Percentiles rank a stretch among this genome's conserved stretches.
Conservation (phyloP, 768 basidiomycete genomes). For the Leccinum olivaceopallidum region DNA sequence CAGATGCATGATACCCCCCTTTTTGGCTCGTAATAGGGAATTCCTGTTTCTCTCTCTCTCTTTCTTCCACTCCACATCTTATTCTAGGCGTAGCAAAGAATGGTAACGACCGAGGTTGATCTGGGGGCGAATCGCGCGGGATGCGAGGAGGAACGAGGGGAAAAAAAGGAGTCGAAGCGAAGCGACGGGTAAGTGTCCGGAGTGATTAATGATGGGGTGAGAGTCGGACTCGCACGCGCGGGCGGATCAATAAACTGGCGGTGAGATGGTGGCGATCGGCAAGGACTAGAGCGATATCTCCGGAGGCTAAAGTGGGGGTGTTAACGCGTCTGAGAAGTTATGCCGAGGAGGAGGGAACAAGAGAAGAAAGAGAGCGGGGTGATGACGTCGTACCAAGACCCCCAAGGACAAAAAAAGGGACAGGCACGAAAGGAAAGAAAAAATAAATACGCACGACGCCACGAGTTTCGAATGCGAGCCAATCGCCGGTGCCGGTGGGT, state of each 20-base stretch:
- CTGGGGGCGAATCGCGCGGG: constrained; percentile 10
- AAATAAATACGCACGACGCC: constrained; percentile 44
- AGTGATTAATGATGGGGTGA: not conserved
- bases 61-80: not conserved
- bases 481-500: constrained; percentile 90
- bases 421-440: not conserved
- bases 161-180: not conserved
- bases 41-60: constrained; percentile 8
- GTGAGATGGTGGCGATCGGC: not conserved
- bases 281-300: constrained; percentile 42
- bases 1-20: constrained; percentile 21
- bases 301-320: constrained; percentile 36
- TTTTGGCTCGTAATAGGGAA: constrained; percentile 21
- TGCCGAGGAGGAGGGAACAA: not conserved
- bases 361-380: not conserved
- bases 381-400: not conserved
- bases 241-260: not conserved
- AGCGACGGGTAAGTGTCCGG: not conserved
- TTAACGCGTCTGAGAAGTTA: not conserved
- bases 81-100: constrained; percentile 11
- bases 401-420: not conserved
- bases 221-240: not conserved
- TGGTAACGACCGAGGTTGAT: constrained; percentile 8
- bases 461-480: constrained; percentile 90
- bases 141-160: not conserved